Percentiles rank a stretch among this genome's conserved stretches.
Evolutionary conservation across 2,329 filamentous ascomycete genomes (phyloP).

Genomic region (Sphaceloma murrayae): DNA sequence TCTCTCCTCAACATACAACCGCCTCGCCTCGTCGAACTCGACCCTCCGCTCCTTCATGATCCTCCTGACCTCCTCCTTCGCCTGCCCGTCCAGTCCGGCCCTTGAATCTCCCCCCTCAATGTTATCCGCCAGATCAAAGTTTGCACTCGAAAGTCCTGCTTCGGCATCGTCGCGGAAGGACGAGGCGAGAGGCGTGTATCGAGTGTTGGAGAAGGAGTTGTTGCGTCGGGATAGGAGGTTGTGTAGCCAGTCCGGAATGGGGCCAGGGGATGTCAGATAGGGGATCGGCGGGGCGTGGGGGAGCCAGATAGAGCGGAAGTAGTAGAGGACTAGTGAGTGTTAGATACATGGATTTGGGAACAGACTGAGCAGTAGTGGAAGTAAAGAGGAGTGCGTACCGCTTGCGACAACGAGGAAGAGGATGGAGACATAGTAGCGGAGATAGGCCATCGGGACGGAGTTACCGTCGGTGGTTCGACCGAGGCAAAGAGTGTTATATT

Average conservation of each 20-base stretch:
- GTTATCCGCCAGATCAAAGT: conserved; percentile 76
- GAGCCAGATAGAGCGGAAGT: conserved; percentile 71
- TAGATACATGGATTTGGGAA: conserved; percentile 17
- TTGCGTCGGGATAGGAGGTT: conserved; percentile 28
- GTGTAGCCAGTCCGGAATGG: conserved; percentile 48
- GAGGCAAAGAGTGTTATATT: not conserved
- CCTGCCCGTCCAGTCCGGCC: conserved; percentile 67
- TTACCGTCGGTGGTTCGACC: not conserved
- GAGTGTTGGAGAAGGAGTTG: conserved; percentile 25
- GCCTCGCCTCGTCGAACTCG: conserved; percentile 81
- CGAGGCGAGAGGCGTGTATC: conserved; percentile 50
- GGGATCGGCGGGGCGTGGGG: conserved; percentile 53
- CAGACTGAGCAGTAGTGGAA: conserved; percentile 14
- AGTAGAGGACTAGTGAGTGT: conserved; percentile 54
- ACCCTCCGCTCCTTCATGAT: conserved; percentile 85
- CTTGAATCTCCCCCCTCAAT: conserved; percentile 68
- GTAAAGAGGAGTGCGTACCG: conserved; percentile 37
- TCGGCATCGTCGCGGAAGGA: conserved; percentile 75
- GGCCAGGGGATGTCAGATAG: conserved; percentile 38
- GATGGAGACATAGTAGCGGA: conserved; percentile 70
- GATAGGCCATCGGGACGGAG: conserved; percentile 54
- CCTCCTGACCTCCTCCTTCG: conserved; percentile 70
- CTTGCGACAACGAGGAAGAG: conserved; percentile 62
- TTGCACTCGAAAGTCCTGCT: conserved; percentile 64
- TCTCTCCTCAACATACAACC: conserved; percentile 72